Base-by-base conservation (phyloP, 768 basidiomycete genomes). In the Panaeolus cyanescens region DNA sequence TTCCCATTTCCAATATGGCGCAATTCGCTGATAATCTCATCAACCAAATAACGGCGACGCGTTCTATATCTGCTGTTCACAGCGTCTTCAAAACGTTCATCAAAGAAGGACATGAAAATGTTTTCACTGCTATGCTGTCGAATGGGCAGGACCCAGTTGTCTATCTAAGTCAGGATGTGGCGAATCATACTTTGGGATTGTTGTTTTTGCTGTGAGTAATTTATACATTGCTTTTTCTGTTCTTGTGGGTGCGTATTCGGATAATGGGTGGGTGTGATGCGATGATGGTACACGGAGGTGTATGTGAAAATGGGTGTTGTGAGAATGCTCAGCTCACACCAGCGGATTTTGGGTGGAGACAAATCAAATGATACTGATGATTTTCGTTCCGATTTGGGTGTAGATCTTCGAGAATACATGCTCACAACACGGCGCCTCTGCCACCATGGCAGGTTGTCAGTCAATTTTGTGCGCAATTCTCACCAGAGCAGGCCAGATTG, bases 171-270 rank as follows among this genome's bases (percentile, higher is more conserved):
- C 12, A 5, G 10, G 82, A 88, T 67, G 72, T 85, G 25, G 72
- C 75, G 31, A 68, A 67, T 31, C 83, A 91, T 69, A 88, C 90
- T 1, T 71, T 93, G 3, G 89, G 86, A 0, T 81, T 86, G 39
- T 71, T 93, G 39, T 89, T 86, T 66, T 90, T 94, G 42, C 70
- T 94, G 92, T 93, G 65, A 74, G 89, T 79, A 5, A n/a, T n/a
- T n/a, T 37, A 31, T 7, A 32, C 45, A 1, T 6, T 17, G 4
- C 15, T 31, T 45, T 22, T 32, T n/a, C 28, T 15, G 22, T 56
- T 32, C 15, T 60, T 32, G n/a, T 31, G 20, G 36, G 20, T 58
- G 20, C 3, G 17, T 9, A 37, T 32, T n/a, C 45, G n/a, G 10
- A 54, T 7, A 19, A 30, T 55, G 19, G 1, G 37, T 3, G 15